These are phyloP conservation scores for Rhizophagus clarus DNA, from an alignment of 192 early-diverging fungal genomes.

Conservation along the genomic window DNA sequence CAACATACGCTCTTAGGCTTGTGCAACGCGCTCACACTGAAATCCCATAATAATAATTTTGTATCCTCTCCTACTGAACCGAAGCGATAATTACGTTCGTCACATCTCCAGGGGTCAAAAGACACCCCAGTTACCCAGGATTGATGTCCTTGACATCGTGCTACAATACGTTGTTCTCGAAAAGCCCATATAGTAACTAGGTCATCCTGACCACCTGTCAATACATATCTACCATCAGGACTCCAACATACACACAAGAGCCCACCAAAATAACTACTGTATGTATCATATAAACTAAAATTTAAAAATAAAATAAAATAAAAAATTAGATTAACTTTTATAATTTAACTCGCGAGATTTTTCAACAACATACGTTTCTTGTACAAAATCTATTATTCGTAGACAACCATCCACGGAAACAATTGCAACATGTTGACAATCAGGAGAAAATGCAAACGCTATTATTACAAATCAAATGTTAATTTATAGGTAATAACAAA, in stretches of 20 bases:
- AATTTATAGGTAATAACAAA: background rate
- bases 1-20: constrained; percentile 68
- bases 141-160: constrained; percentile 87
- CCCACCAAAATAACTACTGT: constrained; percentile 83
- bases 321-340: background rate
- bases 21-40: constrained; percentile 75
- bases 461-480: constrained; percentile 4
- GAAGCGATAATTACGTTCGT: constrained; percentile 81
- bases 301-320: background rate
- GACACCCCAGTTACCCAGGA: constrained; percentile 86
- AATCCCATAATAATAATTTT: constrained; percentile 90
- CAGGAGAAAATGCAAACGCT: constrained; percentile 85
- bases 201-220: constrained; percentile 93
- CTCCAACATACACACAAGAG: constrained; percentile 89
- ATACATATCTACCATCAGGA: constrained; percentile 81
- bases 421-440: constrained; percentile 78
- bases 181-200: constrained; percentile 88
- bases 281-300: constrained; percentile 71
- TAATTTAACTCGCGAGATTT: background rate
- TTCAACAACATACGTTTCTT: constrained; percentile 50
- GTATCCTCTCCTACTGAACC: constrained; percentile 91
- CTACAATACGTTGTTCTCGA: constrained; percentile 73
- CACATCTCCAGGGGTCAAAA: constrained; percentile 84
- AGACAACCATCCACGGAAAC: constrained; percentile 79
- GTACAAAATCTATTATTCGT: constrained; percentile 72